A percentile compares a stretch with the other conserved stretches of the same genome.
Conservation (phyloP, 441 rosid genomes). For the Viola pubescens region DNA sequence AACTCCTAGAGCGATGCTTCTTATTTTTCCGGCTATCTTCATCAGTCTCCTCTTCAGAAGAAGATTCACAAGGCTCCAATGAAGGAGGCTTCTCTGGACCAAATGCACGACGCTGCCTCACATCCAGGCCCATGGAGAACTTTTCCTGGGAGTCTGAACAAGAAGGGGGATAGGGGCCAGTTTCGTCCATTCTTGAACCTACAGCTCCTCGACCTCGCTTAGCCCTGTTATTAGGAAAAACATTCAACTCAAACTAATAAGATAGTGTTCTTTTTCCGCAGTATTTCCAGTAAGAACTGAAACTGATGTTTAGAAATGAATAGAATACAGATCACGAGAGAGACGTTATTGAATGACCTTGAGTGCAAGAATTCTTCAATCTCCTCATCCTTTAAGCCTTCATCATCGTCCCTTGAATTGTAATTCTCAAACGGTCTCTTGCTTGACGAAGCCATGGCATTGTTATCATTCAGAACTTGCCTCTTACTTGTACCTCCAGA, state of each 20-base stretch:
- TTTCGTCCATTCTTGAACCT: constrained; percentile 91
- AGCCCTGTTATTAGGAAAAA: constrained; percentile 38
- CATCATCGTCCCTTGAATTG: constrained; percentile 31
- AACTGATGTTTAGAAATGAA: not conserved
- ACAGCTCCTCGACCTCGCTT: constrained; percentile 90
- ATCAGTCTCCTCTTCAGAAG: constrained; percentile 29
- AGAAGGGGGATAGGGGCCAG: constrained; percentile 50
- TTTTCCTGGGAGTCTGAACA: constrained; percentile 21
- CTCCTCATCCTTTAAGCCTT: constrained; percentile 68
- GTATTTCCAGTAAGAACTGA: too few species aligned
- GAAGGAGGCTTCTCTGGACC: constrained; percentile 48
- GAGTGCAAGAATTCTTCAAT: constrained; percentile 68
- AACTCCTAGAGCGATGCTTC: constrained; percentile 23
- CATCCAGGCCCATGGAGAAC: constrained; percentile 19
- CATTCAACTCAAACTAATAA: not conserved
- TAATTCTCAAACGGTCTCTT: constrained; percentile 24
- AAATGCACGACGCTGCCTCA: constrained; percentile 21
- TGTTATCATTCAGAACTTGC: constrained; percentile 25
- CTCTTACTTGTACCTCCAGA: constrained; percentile 28
- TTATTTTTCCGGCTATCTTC: constrained; percentile 29
- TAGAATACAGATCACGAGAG: not conserved
- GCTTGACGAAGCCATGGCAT: constrained; percentile 32
- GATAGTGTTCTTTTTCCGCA: not conserved
- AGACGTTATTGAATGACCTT: constrained; percentile 35
- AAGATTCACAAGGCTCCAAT: constrained; percentile 21